These are phyloP conservation scores for Paramecium octaurelia DNA, from an alignment of 73 alveolate species.

Conservation along the genomic window DNA sequence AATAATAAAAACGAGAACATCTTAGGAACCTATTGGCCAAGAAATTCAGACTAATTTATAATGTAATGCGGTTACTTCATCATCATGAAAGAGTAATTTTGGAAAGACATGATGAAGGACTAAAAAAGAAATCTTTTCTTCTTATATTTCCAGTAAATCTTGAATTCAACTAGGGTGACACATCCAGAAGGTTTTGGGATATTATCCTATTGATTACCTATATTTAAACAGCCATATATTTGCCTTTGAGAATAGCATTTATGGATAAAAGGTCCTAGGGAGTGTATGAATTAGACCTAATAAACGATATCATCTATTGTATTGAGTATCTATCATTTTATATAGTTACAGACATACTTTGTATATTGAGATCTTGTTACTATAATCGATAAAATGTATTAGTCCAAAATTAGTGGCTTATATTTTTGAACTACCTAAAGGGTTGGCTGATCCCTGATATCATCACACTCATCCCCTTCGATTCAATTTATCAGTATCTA, in stretches of 20 bases:
- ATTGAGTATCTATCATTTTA: background rate
- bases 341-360: background rate
- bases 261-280: background rate
- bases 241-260: background rate
- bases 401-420: background rate
- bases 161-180: background rate
- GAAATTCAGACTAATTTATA: background rate
- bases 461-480: background rate
- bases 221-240: background rate
- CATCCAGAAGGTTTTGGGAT: background rate
- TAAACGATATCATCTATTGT: background rate
- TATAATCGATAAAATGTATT: background rate
- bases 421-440: background rate
- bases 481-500: background rate
- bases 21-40: background rate
- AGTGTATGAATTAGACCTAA: background rate
- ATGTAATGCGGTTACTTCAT: background rate
- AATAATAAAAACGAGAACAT: constrained; percentile 3
- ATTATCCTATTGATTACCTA: background rate
- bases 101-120: background rate
- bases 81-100: background rate
- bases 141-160: background rate
- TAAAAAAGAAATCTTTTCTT: background rate
- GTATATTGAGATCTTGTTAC: background rate
- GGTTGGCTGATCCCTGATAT: background rate